A percentile compares a stretch with the other conserved stretches of the same genome.
phyloP scores from a whole-genome alignment of 495 filamentous ascomycete genomes.

The Penicillium roqueforti region DNA sequence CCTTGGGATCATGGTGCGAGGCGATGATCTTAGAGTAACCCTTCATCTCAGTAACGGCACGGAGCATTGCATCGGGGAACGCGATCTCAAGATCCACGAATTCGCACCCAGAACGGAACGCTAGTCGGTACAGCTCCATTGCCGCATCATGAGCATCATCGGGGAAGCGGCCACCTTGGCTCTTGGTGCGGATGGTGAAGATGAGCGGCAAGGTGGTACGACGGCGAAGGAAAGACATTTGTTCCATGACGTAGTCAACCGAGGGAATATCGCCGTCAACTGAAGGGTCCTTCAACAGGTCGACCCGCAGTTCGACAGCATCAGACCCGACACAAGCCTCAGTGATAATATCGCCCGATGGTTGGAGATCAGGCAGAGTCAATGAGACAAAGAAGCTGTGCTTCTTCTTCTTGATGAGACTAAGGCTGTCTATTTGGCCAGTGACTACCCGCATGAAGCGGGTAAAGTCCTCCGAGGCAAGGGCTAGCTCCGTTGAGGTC shows the following conservation, averaged over 20 bases:
- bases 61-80: conserved; percentile 68
- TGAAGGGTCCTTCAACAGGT: conserved; percentile 75
- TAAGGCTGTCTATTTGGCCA: conserved; percentile 62
- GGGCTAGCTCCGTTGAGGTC: conserved; percentile 44
- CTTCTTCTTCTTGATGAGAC: conserved; percentile 61
- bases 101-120: conserved; percentile 78
- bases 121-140: conserved; percentile 68
- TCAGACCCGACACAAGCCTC: conserved; percentile 79
- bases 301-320: conserved; percentile 91
- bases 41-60: conserved; percentile 61
- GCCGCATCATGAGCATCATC: conserved; percentile 68
- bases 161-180: conserved; percentile 86
- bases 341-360: conserved; percentile 59
- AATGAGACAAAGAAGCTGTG: conserved; percentile 91
- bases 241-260: conserved; percentile 71
- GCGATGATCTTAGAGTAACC: conserved; percentile 81
- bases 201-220: conserved; percentile 79
- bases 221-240: conserved; percentile 75
- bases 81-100: conserved; percentile 93
- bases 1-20: conserved; percentile 86
- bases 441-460: conserved; percentile 72
- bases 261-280: conserved; percentile 55
- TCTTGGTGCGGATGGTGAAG: conserved; percentile 83
- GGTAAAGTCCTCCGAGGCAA: conserved; percentile 71
- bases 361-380: conserved; percentile 69